Percentiles rank a stretch among this genome's conserved stretches.
Evolutionary conservation across 2,329 filamentous ascomycete genomes (phyloP).

Genomic region (Clonostachys solani): DNA sequence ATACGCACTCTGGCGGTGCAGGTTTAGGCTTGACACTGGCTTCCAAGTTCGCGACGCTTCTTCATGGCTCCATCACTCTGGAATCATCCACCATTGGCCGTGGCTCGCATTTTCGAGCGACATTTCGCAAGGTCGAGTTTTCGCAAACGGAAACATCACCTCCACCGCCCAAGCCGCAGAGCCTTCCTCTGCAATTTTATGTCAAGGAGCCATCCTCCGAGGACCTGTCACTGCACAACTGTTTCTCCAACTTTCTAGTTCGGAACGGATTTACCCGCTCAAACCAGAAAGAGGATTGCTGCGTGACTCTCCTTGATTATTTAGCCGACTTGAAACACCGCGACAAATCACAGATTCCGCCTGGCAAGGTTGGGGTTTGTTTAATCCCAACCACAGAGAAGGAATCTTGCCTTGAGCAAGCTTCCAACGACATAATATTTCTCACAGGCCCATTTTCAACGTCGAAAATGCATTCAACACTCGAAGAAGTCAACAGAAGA

Average conservation of each 20-base stretch:
- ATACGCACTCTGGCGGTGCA: conserved; percentile 26
- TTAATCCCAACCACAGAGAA: background rate
- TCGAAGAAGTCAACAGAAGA: background rate
- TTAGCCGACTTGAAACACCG: background rate
- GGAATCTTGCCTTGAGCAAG: background rate
- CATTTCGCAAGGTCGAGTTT: background rate
- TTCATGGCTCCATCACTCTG: conserved; percentile 29
- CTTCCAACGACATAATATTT: background rate
- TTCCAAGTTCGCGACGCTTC: conserved; percentile 28
- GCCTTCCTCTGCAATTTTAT: background rate
- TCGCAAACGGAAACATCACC: too few relatives aligned
- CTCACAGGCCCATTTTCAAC: background rate
- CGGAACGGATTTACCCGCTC: background rate
- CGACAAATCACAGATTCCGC: background rate
- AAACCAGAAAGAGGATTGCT: background rate
- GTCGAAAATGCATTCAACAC: background rate
- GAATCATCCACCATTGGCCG: conserved; percentile 19
- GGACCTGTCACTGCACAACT: background rate
- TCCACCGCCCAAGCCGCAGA: background rate
- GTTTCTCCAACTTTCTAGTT: background rate
- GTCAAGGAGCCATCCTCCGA: background rate
- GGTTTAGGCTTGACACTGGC: conserved; percentile 37
- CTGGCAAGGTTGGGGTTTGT: background rate
- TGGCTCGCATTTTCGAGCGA: background rate
- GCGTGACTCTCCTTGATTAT: background rate